phyloP scores from a whole-genome alignment of 352 stramenopile species.

The Phytophthora aleatoria region DNA sequence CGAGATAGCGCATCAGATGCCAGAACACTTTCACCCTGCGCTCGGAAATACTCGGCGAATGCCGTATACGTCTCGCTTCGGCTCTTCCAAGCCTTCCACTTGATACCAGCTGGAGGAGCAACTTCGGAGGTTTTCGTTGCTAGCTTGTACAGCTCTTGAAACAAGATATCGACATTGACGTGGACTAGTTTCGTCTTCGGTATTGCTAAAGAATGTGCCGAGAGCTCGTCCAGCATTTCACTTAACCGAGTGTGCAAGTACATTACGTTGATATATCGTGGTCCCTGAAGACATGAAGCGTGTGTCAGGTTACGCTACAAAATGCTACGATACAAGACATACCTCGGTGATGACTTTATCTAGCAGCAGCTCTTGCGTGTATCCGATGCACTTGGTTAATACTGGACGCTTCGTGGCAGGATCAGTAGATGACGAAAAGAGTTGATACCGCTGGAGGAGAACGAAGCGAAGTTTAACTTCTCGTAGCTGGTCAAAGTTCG shows the following conservation, averaged over 20 bases:
- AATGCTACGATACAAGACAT: neutral
- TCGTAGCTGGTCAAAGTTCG: conserved; percentile 44
- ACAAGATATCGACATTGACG: conserved; percentile 45
- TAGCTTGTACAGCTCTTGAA: conserved; percentile 48
- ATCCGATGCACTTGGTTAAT: conserved; percentile 55
- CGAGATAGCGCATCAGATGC: conserved; percentile 56
- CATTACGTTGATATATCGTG: conserved; percentile 49
- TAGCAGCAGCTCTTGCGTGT: conserved; percentile 56
- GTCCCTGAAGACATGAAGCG: conserved; percentile 18
- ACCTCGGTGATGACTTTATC: conserved; percentile 44
- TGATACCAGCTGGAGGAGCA: conserved; percentile 17
- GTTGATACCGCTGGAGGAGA: conserved; percentile 59
- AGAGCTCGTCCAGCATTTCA: conserved; percentile 45
- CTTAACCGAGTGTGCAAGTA: conserved; percentile 70
- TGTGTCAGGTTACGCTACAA: conserved; percentile 1
- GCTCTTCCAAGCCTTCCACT: conserved; percentile 45
- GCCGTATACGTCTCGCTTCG: conserved; percentile 51
- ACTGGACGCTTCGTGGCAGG: conserved; percentile 23
- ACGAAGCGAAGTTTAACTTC: conserved; percentile 57
- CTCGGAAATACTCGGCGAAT: conserved; percentile 57
- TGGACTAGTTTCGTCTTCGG: conserved; percentile 23
- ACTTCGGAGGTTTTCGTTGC: conserved; percentile 14
- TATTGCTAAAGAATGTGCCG: neutral
- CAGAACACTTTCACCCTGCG: conserved; percentile 46
- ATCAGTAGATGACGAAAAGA: conserved; percentile 35